These are phyloP conservation scores for Aspergillaceae sp. DNA, from an alignment of 2,329 filamentous ascomycete species.

Conservation along the genomic window DNA sequence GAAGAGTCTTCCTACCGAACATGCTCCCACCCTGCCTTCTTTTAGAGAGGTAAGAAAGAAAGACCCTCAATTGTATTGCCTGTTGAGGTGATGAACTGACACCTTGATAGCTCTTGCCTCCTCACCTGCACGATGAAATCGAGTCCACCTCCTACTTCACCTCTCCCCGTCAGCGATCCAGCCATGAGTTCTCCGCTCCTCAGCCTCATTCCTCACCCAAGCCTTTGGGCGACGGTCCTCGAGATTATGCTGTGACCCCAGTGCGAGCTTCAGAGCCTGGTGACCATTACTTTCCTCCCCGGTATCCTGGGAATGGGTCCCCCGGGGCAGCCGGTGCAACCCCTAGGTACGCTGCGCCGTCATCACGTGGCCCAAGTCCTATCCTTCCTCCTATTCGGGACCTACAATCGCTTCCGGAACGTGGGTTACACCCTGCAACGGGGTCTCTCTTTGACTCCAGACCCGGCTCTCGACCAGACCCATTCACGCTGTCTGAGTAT, in stretches of 20 bases:
- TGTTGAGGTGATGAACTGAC: no score
- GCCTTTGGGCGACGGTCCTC: conserved; percentile 14
- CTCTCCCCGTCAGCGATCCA: conserved; percentile 17
- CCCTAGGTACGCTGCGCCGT: conserved; percentile 9
- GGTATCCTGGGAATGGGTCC: conserved; percentile 6
- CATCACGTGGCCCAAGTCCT: conserved; percentile 27
- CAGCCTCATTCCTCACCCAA: conserved; percentile 13
- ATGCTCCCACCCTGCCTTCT: conserved; percentile 28
- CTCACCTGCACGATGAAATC: conserved; percentile 35
- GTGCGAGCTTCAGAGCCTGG: conserved; percentile 9
- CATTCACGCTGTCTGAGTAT: conserved; percentile 7
- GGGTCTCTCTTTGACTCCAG: conserved; percentile 19
- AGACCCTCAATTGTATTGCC: no score
- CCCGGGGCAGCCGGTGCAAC: conserved; percentile 7
- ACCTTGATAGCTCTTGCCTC: conserved; percentile 27
- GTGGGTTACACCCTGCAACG: conserved; percentile 9
- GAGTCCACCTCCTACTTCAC: conserved; percentile 30
- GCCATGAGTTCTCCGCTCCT: conserved; percentile 20
- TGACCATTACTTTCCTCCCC: conserved; percentile 14
- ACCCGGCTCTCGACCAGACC: conserved; percentile 19
- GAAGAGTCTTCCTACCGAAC: conserved; percentile 23
- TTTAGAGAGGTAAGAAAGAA: conserved; percentile 26
- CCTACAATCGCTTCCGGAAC: conserved; percentile 25
- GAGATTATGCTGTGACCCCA: conserved; percentile 17
- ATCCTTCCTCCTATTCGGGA: conserved; percentile 32